These are phyloP conservation scores for Tetrapisispora fleetii DNA, from an alignment of 805 yeast species.

Conservation along the genomic window DNA sequence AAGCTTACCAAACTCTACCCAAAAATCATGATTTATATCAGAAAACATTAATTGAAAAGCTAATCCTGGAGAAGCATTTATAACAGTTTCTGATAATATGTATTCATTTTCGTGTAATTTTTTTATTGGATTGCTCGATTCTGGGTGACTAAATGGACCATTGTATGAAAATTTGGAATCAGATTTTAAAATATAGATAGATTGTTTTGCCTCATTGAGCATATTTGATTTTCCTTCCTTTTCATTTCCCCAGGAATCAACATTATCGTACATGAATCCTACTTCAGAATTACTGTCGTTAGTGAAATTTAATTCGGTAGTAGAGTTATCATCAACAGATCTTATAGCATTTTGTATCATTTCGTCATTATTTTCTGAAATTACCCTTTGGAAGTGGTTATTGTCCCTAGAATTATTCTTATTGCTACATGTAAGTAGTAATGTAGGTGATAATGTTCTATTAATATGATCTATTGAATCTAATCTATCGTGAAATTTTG, in stretches of 20 bases:
- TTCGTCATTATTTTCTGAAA: slow-evolving; percentile 13
- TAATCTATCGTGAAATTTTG: slow-evolving; percentile 20
- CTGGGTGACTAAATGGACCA: slow-evolving; percentile 59
- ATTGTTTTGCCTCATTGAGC: not conserved
- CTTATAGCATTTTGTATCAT: slow-evolving; percentile 30
- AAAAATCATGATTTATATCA: slow-evolving; percentile 35
- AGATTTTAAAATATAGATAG: not conserved
- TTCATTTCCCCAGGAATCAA: not conserved
- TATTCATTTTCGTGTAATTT: slow-evolving; percentile 40
- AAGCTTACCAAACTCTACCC: slow-evolving; percentile 32
- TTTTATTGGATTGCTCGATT: slow-evolving; percentile 42
- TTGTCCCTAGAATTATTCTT: not conserved
- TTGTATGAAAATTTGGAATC: slow-evolving; percentile 32
- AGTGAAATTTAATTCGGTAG: not conserved
- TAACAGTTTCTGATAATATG: slow-evolving; percentile 40
- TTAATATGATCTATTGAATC: not conserved
- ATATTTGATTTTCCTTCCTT: slow-evolving; percentile 9
- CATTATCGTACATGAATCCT: not conserved
- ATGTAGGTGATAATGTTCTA: slow-evolving; percentile 1
- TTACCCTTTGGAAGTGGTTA: not conserved
- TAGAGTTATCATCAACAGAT: slow-evolving; percentile 35
- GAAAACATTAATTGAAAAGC: slow-evolving; percentile 68
- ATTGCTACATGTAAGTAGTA: not conserved
- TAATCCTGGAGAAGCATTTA: slow-evolving; percentile 70
- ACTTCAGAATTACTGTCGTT: not conserved